A percentile compares a stretch with the other conserved stretches of the same genome.
phyloP scores from a whole-genome alignment of 2,329 filamentous ascomycete genomes.

The Epichloe glyceriae region DNA sequence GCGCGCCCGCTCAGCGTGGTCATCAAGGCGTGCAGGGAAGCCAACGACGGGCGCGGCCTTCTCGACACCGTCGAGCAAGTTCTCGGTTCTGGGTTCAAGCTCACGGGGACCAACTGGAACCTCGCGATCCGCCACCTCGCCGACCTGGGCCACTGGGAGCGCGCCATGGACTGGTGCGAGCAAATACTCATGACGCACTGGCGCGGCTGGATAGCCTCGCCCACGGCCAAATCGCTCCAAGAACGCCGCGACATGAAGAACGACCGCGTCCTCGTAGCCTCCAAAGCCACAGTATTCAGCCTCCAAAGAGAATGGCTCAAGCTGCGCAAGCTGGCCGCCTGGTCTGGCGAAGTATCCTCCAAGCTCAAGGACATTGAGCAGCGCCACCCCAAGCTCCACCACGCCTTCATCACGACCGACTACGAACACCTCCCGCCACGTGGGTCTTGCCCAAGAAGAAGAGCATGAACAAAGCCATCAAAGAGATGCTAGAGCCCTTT shows the following conservation, averaged over 20 bases:
- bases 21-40: conserved; percentile 28
- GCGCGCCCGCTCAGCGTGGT: conserved; percentile 36
- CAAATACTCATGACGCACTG: conserved; percentile 64
- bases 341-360: conserved; percentile 32
- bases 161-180: conserved; percentile 68
- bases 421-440: conserved; percentile 15
- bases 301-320: conserved; percentile 38
- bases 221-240: conserved; percentile 10
- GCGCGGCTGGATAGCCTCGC: conserved; percentile 49
- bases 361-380: conserved; percentile 25
- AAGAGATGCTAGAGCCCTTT: conserved; percentile 16
- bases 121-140: conserved; percentile 57
- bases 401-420: conserved; percentile 25
- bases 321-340: conserved; percentile 33
- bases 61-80: conserved; percentile 40
- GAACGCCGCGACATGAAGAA: conserved; percentile 26
- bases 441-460: conserved; percentile 13
- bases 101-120: conserved; percentile 75
- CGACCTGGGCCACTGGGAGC: conserved; percentile 40
- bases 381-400: conserved; percentile 26
- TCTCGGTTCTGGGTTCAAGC: conserved; percentile 51
- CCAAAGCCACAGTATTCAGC: conserved; percentile 30
- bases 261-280: conserved; percentile 20
- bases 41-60: conserved; percentile 32
- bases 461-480: conserved; percentile 17